Evolutionary conservation across 1,284 basidiomycete genomes (phyloP).

Genomic region (Malassezia restricta): DNA sequence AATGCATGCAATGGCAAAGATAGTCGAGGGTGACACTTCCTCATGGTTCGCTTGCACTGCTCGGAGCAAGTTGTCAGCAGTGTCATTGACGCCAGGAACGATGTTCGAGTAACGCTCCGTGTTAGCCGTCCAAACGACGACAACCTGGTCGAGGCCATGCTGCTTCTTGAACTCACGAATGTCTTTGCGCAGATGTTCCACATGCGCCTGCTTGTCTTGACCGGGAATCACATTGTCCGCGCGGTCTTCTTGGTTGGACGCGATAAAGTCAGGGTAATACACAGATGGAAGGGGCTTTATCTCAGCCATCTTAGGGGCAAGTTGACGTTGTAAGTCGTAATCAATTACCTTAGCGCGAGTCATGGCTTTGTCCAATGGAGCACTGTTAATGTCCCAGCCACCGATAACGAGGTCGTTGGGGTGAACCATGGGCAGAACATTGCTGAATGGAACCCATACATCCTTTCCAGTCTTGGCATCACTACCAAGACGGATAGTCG

Average conservation of each 20-base stretch:
- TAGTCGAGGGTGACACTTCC: conserved; percentile 85
- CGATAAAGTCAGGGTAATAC: conserved; percentile 62
- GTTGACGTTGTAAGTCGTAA: conserved; percentile 92
- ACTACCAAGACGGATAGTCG: conserved; percentile 78
- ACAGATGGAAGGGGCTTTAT: conserved; percentile 82
- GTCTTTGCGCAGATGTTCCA: conserved; percentile 80
- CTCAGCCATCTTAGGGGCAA: conserved; percentile 69
- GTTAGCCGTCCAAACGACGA: conserved; percentile 97
- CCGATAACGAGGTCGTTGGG: conserved; percentile 93
- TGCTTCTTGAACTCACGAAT: conserved; percentile 83
- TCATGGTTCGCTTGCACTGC: conserved; percentile 73
- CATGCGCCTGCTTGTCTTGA: conserved; percentile 72
- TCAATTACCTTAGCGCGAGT: conserved; percentile 83
- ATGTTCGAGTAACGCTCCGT: conserved; percentile 95
- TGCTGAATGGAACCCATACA: conserved; percentile 79
- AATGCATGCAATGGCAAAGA: conserved; percentile 91
- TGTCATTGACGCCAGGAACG: conserved; percentile 88
- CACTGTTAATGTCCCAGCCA: conserved; percentile 90
- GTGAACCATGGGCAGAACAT: conserved; percentile 94
- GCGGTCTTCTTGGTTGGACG: conserved; percentile 90
- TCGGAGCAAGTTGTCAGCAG: conserved; percentile 71
- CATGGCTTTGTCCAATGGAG: conserved; percentile 83
- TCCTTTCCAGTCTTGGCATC: conserved; percentile 77
- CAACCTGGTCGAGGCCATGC: conserved; percentile 64
- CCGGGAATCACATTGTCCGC: conserved; percentile 85